These are phyloP conservation scores for Bipolaris zeicola DNA, from an alignment of 2,329 filamentous ascomycete genomes.

Conservation along the genomic window DNA sequence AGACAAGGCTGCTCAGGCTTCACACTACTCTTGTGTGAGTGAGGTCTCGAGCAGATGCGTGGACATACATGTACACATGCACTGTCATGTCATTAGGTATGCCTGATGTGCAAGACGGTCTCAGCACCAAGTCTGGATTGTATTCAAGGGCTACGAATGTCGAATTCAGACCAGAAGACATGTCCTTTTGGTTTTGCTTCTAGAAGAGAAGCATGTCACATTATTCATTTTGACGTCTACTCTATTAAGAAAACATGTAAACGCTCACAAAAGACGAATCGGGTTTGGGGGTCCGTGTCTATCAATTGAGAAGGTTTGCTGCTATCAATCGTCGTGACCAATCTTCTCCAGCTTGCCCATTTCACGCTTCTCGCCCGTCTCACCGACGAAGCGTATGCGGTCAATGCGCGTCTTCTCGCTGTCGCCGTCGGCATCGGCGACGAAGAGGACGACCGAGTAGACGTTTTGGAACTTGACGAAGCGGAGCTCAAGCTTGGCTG, in stretches of 20 bases:
- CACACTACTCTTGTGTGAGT: conserved; percentile 22
- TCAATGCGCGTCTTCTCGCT: conserved; percentile 86
- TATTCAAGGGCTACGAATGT: not conserved
- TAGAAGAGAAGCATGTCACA: not conserved
- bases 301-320: not conserved
- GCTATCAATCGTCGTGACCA: conserved; percentile 64
- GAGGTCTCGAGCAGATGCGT: conserved; percentile 32
- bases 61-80: conserved; percentile 22
- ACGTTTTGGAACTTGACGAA: conserved; percentile 99
- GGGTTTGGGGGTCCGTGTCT: no score
- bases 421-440: conserved; percentile 79
- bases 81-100: not conserved
- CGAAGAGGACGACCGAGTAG: conserved; percentile 82
- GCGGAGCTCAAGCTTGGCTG: conserved; percentile 66
- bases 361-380: conserved; percentile 87
- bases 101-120: no score
- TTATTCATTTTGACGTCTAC: not conserved
- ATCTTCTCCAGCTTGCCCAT: conserved; percentile 97
- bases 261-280: not conserved
- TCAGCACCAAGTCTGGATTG: not conserved
- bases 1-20: conserved; percentile 39
- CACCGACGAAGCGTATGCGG: conserved; percentile 79
- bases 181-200: not conserved
- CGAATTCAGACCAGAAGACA: not conserved
- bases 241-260: not conserved